phyloP scores from a whole-genome alignment of 2,329 filamentous ascomycete species.

The Akanthomyces muscarius region DNA sequence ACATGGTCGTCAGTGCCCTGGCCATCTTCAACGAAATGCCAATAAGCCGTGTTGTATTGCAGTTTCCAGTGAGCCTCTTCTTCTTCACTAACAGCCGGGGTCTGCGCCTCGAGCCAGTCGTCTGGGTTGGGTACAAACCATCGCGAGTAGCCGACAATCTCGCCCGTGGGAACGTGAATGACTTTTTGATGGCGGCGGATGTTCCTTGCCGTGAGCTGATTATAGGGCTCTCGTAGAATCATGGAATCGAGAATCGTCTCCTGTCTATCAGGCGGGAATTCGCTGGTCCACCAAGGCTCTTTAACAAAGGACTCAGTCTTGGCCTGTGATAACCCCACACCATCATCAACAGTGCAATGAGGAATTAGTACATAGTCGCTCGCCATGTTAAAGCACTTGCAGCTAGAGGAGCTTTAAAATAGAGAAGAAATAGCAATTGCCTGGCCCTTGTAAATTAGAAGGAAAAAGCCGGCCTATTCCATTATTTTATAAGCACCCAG shows the following conservation, averaged over 20 bases:
- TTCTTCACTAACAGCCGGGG: slow-evolving; percentile 14
- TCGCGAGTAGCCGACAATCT: slow-evolving; percentile 23
- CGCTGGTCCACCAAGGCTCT: slow-evolving; percentile 23
- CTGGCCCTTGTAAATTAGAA: background rate
- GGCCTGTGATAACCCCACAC: slow-evolving; percentile 18
- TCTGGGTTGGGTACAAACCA: slow-evolving; percentile 12
- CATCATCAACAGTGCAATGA: slow-evolving; percentile 11
- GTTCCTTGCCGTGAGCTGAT: slow-evolving; percentile 20
- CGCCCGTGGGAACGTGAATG: slow-evolving; percentile 20
- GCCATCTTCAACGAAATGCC: slow-evolving; percentile 6
- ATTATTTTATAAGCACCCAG: background rate
- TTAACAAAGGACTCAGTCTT: slow-evolving; percentile 22
- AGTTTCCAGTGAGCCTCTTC: slow-evolving; percentile 9
- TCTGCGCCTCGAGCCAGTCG: slow-evolving; percentile 19
- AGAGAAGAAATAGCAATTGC: background rate
- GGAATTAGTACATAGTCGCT: slow-evolving; percentile 1
- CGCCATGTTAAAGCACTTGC: background rate
- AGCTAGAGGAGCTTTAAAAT: background rate
- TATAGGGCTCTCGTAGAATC: slow-evolving; percentile 19
- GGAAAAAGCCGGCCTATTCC: background rate
- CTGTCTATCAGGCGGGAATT: slow-evolving; percentile 14
- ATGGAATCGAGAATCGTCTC: slow-evolving; percentile 20
- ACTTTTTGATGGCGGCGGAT: slow-evolving; percentile 23
- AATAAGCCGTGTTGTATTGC: background rate
- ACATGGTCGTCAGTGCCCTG: slow-evolving; percentile 10